phyloP scores from a whole-genome alignment of 108 stramenopile genomes.

The Stephanodiscus triporus region DNA sequence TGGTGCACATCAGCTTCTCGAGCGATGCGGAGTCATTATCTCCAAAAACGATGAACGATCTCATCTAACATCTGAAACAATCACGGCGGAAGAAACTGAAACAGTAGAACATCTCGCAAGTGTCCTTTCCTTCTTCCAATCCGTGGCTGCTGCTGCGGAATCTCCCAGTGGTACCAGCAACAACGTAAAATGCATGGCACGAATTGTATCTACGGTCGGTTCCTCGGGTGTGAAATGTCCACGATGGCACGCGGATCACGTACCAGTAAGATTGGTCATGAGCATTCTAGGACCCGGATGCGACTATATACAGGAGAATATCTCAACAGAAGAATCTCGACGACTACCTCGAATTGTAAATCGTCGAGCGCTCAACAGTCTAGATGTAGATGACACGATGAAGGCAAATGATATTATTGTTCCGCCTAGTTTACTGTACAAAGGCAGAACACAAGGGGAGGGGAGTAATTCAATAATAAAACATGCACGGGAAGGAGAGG shows the following conservation, averaged over 20 bases:
- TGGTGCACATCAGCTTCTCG: constrained; percentile 25
- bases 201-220: constrained; percentile 63
- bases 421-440: constrained; percentile 19
- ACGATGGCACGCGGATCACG: constrained; percentile 75
- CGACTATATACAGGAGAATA: constrained; percentile 44
- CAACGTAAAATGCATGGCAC: constrained; percentile 38
- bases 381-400: constrained; percentile 44
- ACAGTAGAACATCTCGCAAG: constrained; percentile 28
- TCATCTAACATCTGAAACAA: constrained; percentile 13
- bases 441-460: not conserved
- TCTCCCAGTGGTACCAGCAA: not conserved
- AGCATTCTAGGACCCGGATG: constrained; percentile 67
- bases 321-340: constrained; percentile 14
- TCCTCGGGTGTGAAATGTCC: constrained; percentile 65
- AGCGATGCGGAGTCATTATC: constrained; percentile 11
- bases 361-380: constrained; percentile 39
- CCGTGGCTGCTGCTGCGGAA: constrained; percentile 4
- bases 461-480: constrained; percentile 9
- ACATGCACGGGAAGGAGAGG: constrained; percentile 52
- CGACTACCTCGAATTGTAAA: constrained; percentile 23
- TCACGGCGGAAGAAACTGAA: constrained; percentile 21
- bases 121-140: constrained; percentile 45
- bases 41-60: not conserved
- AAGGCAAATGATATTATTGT: constrained; percentile 44
- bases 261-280: constrained; percentile 68